A percentile compares a stretch with the other conserved stretches of the same genome.
These are phyloP conservation scores for Rhodotorula toruloides DNA, from an alignment of 768 basidiomycete species.

Conservation along the genomic window DNA sequence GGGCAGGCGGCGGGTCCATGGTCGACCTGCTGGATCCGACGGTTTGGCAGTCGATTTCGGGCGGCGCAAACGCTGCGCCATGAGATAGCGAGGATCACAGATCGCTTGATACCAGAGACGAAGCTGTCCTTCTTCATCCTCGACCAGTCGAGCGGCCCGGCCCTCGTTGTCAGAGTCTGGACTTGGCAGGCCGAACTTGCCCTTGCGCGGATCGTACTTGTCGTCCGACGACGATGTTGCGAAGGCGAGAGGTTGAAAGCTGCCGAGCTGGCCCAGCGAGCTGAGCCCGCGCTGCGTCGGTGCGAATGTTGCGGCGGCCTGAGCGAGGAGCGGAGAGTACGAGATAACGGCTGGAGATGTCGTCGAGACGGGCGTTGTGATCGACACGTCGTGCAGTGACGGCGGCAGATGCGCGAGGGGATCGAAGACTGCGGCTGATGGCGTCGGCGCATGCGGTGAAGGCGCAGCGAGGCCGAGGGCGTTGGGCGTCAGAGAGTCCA, in stretches of 20 bases:
- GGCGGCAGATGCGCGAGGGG: too few relatives aligned
- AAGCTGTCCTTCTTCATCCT: neutral
- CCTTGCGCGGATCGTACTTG: conserved; percentile 24
- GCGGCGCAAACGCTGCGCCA: conserved; percentile 8
- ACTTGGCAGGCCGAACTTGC: conserved; percentile 36
- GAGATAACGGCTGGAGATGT: neutral
- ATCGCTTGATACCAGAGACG: conserved; percentile 25
- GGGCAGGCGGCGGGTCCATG: too few relatives aligned
- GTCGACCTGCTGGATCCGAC: too few relatives aligned
- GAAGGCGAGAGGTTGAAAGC: conserved; percentile 24
- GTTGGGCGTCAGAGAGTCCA: neutral
- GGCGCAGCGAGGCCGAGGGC: neutral
- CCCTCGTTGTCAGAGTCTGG: conserved; percentile 26
- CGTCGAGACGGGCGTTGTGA: too few relatives aligned
- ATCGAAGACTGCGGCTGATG: neutral
- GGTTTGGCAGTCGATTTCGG: neutral
- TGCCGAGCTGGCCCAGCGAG: too few relatives aligned
- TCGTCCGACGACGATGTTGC: conserved; percentile 3
- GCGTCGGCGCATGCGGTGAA: neutral
- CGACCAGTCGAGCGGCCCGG: too few relatives aligned
- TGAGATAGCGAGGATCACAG: conserved; percentile 25
- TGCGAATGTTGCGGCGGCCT: too few relatives aligned
- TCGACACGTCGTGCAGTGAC: too few relatives aligned
- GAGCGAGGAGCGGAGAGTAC: neutral
- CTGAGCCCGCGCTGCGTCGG: too few relatives aligned